Conservation (phyloP, 148 eudicot species). For the Vaccinium vitisidaea region DNA sequence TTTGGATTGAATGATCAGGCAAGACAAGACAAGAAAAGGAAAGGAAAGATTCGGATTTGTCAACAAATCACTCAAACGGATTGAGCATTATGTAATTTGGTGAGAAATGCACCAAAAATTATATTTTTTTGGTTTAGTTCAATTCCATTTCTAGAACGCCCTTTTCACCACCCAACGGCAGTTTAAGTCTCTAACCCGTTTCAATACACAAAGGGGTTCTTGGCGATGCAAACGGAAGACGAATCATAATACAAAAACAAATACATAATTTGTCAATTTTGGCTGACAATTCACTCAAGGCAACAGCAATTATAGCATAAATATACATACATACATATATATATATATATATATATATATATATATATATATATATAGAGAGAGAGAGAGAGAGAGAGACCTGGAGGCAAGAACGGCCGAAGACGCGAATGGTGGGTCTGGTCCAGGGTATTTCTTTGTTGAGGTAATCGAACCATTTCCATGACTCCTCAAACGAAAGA, state of each 20-base stretch:
- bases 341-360: neutral
- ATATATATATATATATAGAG: neutral
- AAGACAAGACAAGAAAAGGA: neutral
- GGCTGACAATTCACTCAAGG: neutral
- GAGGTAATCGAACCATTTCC: slow-evolving; percentile 60
- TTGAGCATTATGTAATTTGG: neutral
- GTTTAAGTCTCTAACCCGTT: neutral
- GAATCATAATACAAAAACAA: neutral
- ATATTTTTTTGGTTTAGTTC: neutral
- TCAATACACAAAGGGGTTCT: neutral
- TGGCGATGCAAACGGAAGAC: neutral
- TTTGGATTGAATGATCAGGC: neutral
- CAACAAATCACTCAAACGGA: neutral
- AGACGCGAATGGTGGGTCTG: slow-evolving; percentile 79
- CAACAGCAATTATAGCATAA: neutral
- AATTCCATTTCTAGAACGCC: neutral
- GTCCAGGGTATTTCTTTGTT: slow-evolving; percentile 77
- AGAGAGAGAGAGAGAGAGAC: slow-evolving; percentile 24
- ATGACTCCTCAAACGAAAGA: slow-evolving; percentile 45
- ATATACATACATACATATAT: neutral
- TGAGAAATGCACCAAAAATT: neutral
- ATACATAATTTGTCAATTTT: neutral
- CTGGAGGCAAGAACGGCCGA: slow-evolving; percentile 72
- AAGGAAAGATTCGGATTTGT: neutral
- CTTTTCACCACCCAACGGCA: neutral